Base-by-base conservation (phyloP, 768 basidiomycete genomes). In the Scleroderma bovista region DNA sequence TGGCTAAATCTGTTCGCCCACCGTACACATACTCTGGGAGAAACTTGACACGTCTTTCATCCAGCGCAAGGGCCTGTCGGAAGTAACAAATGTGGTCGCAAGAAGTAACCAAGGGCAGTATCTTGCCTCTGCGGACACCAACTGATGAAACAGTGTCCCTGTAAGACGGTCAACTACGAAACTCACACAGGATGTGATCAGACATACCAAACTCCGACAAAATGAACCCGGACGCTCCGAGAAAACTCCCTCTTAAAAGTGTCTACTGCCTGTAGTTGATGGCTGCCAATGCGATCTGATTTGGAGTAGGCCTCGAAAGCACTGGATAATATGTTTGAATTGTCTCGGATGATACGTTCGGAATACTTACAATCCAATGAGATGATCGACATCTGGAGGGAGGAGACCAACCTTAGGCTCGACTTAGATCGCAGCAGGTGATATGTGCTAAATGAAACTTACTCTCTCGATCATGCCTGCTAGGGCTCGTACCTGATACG, bases 141-240 rank as follows among this genome's bases (percentile, higher is more conserved):
- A 77, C 64, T 0, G 75, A 74, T 3, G 76, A 76, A 4, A 76
- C 75, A 1, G 74, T 75, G 29, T 76, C 76, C 75, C 75, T 76
- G 44, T 4, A 3, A 11, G 15, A 5, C 16, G 19, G 15, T 42
- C 9, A 48, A 31, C 2, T 22, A 24, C 16, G 38, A 11, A 23
- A 6, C 12, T 26, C 9, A 17, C 31, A 29, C 23, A 47, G 20
- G 24, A 15, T 37, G 41, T 1, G 12, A 33, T 26, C 10, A 52
- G 36, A 57, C 63, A 33, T 42, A 75, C 75, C 75, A 76, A 19
- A 64, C 70, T 5, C 75, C 75, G 6, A 76, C 59, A 45, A 77
- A 77, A 56, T 77, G 72, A 2, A 75, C 66, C 20, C 57, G 60
- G 33, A 73, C 68, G 10, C 65, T 48, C 43, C 61, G 54, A 36